phyloP scores from a whole-genome alignment of 129 eudicot species.

The Flaveria bidentis region DNA sequence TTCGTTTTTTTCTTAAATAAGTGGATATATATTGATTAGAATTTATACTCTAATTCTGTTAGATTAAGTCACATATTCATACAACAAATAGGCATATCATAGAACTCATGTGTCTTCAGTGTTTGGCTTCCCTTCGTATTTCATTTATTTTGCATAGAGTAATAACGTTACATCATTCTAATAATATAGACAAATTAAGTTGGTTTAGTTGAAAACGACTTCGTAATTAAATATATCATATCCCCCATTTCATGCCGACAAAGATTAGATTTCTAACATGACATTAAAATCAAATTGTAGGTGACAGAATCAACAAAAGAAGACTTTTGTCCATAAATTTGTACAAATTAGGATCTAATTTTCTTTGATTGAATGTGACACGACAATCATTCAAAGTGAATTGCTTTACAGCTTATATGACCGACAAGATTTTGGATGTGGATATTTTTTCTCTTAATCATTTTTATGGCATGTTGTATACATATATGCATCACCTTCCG shows the following conservation, averaged over 20 bases:
- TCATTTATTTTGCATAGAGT: neutral
- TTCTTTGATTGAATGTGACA: slow-evolving; percentile 31
- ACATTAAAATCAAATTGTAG: slow-evolving; percentile 17
- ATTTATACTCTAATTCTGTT: too few species aligned
- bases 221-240: neutral
- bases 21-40: too few species aligned
- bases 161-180: slow-evolving; percentile 5
- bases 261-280: neutral
- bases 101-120: neutral
- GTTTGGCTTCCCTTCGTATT: neutral
- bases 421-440: neutral
- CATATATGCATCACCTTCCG: too few species aligned
- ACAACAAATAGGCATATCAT: neutral
- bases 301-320: slow-evolving; percentile 19
- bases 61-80: neutral
- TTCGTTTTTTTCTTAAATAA: too few species aligned
- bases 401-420: slow-evolving; percentile 21
- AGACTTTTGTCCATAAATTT: slow-evolving; percentile 15
- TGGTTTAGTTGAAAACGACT: slow-evolving; percentile 3
- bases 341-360: neutral
- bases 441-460: neutral
- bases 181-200: slow-evolving; percentile 14
- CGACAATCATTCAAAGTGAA: slow-evolving; percentile 20
- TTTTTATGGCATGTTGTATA: too few species aligned
- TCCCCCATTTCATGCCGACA: slow-evolving; percentile 11